Evolutionary conservation across 441 rosid species (phyloP).

Genomic region (Daphne laureola): DNA sequence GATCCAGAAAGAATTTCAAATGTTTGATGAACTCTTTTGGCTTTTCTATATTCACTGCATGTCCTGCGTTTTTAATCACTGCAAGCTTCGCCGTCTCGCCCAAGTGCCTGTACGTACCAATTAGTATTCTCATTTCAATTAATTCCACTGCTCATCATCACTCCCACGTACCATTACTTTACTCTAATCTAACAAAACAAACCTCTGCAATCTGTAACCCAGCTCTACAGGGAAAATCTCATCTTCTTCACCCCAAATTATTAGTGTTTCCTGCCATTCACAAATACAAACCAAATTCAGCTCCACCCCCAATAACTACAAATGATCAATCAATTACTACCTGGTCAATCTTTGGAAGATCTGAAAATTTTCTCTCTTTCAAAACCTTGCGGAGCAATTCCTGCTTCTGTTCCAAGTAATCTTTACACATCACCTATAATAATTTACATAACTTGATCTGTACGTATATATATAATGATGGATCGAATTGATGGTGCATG

Average conservation of each 20-base stretch:
- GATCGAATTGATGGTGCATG: too few relatives aligned
- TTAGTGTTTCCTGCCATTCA: slow-evolving; percentile 41
- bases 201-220: slow-evolving; percentile 60
- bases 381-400: slow-evolving; percentile 48
- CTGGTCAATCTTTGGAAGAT: slow-evolving; percentile 53
- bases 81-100: slow-evolving; percentile 57
- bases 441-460: neutral
- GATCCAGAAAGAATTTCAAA: slow-evolving; percentile 46
- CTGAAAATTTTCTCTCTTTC: slow-evolving; percentile 34
- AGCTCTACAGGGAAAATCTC: slow-evolving; percentile 62
- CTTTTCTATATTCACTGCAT: slow-evolving; percentile 71
- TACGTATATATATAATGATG: too few relatives aligned
- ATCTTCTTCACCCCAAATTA: slow-evolving; percentile 77
- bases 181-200: neutral
- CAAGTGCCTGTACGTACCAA: slow-evolving; percentile 33
- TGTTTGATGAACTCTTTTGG: slow-evolving; percentile 54
- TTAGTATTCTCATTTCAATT: too few relatives aligned
- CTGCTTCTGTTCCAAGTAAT: slow-evolving; percentile 47
- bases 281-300: too few relatives aligned
- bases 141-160: too few relatives aligned
- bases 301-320: too few relatives aligned
- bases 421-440: slow-evolving; percentile 54
- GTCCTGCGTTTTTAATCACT: slow-evolving; percentile 67
- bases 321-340: slow-evolving; percentile 21
- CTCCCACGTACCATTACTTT: too few relatives aligned